Base-by-base conservation (phyloP, 2,329 filamentous ascomycete species). In the Fusarium redolens region DNA sequence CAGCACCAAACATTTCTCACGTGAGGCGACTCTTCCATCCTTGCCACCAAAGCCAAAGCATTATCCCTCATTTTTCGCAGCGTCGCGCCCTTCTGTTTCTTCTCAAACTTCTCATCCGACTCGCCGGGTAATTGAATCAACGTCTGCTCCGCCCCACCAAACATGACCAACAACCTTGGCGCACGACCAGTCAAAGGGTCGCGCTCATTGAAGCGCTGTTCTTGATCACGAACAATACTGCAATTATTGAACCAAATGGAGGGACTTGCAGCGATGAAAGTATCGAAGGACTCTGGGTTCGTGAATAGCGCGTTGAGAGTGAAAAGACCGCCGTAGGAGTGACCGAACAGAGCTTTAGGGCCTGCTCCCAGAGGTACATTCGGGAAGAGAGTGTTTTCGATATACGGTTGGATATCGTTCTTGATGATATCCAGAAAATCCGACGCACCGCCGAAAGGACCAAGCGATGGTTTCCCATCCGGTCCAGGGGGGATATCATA, bases 241-340 rank as follows among this genome's bases (percentile, higher is more conserved):
- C 78, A 71, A 28, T 83, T 71, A 68, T 86, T 86, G 81, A 85
- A 88, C 82, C 82, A 86, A 17, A 86, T 82, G 0, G 82, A 83
- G 0, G 85, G 86, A 35, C 85, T 87, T 3, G 83, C 83, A 3
- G 82, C 82, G 18, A 86, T 80, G 58, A 83, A 86, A 2, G 79
- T 81, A 47, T 86, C 81, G 61, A 87, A 87, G 3, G 80, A 75
- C 4, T 74, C 72, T 0, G 84, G 82, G 7, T 78, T 77, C 1
- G 80, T 83, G 63, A 85, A 83, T 0, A 87, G 78, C 0, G 83
- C 78, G 60, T 86, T 84, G 0, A 88, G 78, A 5, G 81, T 76
- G 47, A 87, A 87, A 0, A 88, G 74, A 0, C 85, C 86, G 4
- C 85, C 85, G 44, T 85, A 86, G 0, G 85, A 87, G 62, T 88